phyloP scores from a whole-genome alignment of 2,329 filamentous ascomycete species.

The Paecilomyces fulvus region DNA sequence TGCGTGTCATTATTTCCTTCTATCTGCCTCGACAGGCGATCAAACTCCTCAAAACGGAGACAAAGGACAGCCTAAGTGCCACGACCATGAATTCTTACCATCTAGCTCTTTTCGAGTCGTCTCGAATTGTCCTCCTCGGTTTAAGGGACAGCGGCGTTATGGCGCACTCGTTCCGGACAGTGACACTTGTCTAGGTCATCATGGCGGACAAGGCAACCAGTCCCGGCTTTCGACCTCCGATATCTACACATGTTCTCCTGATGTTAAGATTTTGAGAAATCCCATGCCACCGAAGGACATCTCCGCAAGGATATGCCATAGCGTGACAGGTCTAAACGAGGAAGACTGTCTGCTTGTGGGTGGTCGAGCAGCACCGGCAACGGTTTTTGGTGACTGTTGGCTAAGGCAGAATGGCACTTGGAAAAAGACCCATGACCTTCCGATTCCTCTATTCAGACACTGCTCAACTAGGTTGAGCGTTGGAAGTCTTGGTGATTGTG shows the following conservation, averaged over 20 bases:
- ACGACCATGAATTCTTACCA: background rate
- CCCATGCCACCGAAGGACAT: constrained; percentile 32
- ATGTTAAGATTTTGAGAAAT: constrained; percentile 40
- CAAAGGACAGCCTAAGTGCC: background rate
- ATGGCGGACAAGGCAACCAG: constrained; percentile 38
- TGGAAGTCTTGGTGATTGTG: constrained; percentile 29
- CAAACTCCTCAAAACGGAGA: background rate
- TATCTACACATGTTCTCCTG: constrained; percentile 39
- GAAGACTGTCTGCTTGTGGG: constrained; percentile 59
- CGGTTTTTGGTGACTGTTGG: constrained; percentile 67
- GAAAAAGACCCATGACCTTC: constrained; percentile 58
- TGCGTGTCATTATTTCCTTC: constrained; percentile 72
- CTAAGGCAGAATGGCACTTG: constrained; percentile 55
- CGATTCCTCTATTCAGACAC: constrained; percentile 67
- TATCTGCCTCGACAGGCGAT: constrained; percentile 49
- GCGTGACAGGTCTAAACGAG: constrained; percentile 57
- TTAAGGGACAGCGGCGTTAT: constrained; percentile 50
- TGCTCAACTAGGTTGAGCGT: constrained; percentile 45
- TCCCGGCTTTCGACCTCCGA: constrained; percentile 41
- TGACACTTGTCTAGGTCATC: constrained; percentile 23
- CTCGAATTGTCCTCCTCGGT: constrained; percentile 21
- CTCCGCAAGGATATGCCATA: constrained; percentile 60
- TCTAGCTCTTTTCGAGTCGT: constrained; percentile 8
- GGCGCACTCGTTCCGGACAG: constrained; percentile 44
- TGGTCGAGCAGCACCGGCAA: constrained; percentile 67